Percentiles rank a stretch among this genome's conserved stretches.
Conservation (phyloP, 179 eudicot genomes). For the Drosera spatulata region DNA sequence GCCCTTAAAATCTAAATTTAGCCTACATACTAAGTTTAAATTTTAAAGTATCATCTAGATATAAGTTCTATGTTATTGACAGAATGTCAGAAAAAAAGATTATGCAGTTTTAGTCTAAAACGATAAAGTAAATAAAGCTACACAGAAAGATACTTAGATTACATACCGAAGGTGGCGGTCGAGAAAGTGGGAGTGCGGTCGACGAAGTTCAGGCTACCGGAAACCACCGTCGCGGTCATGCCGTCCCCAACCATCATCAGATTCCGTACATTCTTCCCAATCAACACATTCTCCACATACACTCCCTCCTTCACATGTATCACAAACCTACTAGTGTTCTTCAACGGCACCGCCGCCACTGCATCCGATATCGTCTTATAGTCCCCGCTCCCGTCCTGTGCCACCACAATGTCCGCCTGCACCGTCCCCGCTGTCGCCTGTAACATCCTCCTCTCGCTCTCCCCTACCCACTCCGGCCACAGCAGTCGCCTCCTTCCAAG, state of each 20-base stretch:
- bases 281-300: slow-evolving; percentile 39
- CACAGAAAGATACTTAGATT: neutral
- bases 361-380: slow-evolving; percentile 37
- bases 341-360: slow-evolving; percentile 30
- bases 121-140: too few species aligned
- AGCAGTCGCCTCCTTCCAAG: too few species aligned
- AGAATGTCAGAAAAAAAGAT: too few species aligned
- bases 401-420: slow-evolving; percentile 45
- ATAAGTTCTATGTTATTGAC: too few species aligned
- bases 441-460: slow-evolving; percentile 32
- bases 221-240: slow-evolving; percentile 29
- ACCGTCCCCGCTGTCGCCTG: slow-evolving; percentile 14
- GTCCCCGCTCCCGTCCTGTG: slow-evolving; percentile 46
- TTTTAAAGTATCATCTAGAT: too few species aligned
- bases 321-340: slow-evolving; percentile 30
- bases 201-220: slow-evolving; percentile 33
- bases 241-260: slow-evolving; percentile 72
- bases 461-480: slow-evolving; percentile 35
- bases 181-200: slow-evolving; percentile 55
- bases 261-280: slow-evolving; percentile 38
- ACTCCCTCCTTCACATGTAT: slow-evolving; percentile 43
- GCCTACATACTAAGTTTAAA: too few species aligned
- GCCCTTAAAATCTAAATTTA: too few species aligned
- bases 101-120: too few species aligned
- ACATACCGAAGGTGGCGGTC: slow-evolving; percentile 65